Conservation (phyloP, 805 yeast genomes). For the Cyberlindnera lachancei region DNA sequence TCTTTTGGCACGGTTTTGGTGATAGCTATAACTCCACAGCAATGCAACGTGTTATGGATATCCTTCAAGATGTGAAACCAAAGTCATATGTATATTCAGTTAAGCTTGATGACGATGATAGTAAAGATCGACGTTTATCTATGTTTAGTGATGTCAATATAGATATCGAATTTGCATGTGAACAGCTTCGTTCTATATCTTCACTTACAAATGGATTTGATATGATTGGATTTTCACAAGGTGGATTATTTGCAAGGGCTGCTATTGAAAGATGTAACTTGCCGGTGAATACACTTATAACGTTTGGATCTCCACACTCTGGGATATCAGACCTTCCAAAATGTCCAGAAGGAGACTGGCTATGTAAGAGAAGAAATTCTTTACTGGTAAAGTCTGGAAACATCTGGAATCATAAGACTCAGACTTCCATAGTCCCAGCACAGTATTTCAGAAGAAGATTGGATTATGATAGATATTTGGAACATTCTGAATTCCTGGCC, state of each 20-base stretch:
- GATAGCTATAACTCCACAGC: constrained; percentile 61
- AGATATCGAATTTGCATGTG: constrained; percentile 50
- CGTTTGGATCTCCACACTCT: constrained; percentile 79
- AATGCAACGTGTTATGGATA: constrained; percentile 37
- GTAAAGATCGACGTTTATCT: constrained; percentile 46
- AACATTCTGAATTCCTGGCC: constrained; percentile 52
- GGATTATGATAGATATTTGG: constrained; percentile 46
- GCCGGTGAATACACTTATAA: constrained; percentile 44
- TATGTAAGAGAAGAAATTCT: constrained; percentile 48
- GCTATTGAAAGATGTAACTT: constrained; percentile 50
- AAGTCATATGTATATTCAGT: constrained; percentile 47
- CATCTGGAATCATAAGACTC: constrained; percentile 52
- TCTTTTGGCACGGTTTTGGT: constrained; percentile 83
- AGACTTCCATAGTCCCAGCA: constrained; percentile 55
- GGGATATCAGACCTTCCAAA: constrained; percentile 65
- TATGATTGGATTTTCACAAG: constrained; percentile 77
- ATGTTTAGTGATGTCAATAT: constrained; percentile 52
- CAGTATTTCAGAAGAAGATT: constrained; percentile 65
- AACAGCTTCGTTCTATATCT: constrained; percentile 37
- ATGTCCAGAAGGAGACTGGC: constrained; percentile 48
- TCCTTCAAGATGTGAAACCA: constrained; percentile 40
- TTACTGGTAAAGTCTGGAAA: constrained; percentile 40
- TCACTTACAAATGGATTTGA: constrained; percentile 52
- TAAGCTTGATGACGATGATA: constrained; percentile 39
- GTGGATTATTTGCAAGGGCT: constrained; percentile 72